Conservation (phyloP, 768 basidiomycete genomes). For the Hemileccinum rubropunctum region DNA sequence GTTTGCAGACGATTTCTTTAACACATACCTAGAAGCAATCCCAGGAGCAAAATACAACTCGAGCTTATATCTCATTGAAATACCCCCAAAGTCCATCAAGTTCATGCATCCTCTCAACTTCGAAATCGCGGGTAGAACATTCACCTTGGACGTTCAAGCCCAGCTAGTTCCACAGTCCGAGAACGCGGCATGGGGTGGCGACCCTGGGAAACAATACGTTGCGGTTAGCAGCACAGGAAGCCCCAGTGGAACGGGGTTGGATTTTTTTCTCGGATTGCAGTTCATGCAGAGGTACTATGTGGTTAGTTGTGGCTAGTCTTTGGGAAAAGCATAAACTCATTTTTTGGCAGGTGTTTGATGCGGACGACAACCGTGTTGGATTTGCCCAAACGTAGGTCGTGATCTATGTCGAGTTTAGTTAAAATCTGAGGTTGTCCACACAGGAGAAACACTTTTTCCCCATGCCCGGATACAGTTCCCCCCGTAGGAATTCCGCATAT, state of each 20-base stretch:
- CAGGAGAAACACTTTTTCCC: neutral
- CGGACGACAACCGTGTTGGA: neutral
- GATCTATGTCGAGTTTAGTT: neutral
- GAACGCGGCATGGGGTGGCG: neutral
- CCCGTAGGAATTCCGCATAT: too few relatives aligned
- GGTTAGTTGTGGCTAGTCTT: neutral
- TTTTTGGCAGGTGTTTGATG: neutral
- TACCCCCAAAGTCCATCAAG: constrained; percentile 9
- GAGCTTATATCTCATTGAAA: constrained; percentile 2
- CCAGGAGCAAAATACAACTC: constrained; percentile 7
- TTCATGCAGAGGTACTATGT: neutral
- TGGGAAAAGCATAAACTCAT: neutral
- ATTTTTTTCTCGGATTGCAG: neutral
- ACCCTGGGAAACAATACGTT: neutral
- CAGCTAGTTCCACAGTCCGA: neutral
- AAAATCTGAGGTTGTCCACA: neutral
- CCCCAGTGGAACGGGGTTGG: neutral
- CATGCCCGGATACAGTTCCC: neutral
- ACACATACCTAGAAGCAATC: constrained; percentile 10
- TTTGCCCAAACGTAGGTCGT: neutral
- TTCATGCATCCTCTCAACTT: constrained; percentile 11
- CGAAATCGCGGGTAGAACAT: neutral
- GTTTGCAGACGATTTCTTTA: constrained; percentile 14
- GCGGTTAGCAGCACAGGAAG: neutral
- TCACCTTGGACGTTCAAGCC: neutral